These are phyloP conservation scores for Luvunga scandens DNA, from an alignment of 345 rosid species.

Conservation along the genomic window DNA sequence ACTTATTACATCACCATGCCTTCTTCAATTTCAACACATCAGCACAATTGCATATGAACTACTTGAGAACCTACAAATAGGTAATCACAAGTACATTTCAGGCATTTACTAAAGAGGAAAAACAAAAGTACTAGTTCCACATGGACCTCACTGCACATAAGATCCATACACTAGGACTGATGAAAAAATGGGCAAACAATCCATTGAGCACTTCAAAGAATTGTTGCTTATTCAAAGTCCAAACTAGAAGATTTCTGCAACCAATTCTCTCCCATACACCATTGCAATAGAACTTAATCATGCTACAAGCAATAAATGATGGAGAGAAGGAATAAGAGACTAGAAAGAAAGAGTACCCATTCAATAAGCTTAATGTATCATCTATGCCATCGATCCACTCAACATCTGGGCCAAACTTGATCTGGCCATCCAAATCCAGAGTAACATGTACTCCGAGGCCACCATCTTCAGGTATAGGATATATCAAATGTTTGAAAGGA, in stretches of 20 bases:
- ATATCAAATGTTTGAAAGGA: constrained; percentile 68
- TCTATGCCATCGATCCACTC: constrained; percentile 72
- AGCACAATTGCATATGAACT: constrained; percentile 3
- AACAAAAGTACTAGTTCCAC: neutral
- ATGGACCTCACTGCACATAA: neutral
- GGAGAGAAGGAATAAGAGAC: constrained; percentile 9
- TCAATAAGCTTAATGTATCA: constrained; percentile 68
- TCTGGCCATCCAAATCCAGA: constrained; percentile 78
- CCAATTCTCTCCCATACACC: neutral
- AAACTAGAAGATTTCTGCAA: neutral
- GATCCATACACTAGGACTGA: neutral
- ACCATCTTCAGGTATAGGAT: constrained; percentile 90
- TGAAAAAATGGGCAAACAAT: neutral
- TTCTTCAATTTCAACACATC: neutral
- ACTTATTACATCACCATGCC: neutral
- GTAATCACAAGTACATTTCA: neutral
- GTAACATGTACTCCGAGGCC: constrained; percentile 94
- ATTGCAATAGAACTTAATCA: neutral
- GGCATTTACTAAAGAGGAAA: neutral
- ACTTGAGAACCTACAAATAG: neutral
- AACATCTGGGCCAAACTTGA: constrained; percentile 95
- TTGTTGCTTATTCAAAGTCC: neutral
- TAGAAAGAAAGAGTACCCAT: constrained; percentile 42
- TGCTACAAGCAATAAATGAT: neutral
- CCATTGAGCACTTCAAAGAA: neutral